A percentile compares a stretch with the other conserved stretches of the same genome.
Evolutionary conservation across 2,329 filamentous ascomycete genomes (phyloP).

Genomic region (Colletotrichum sp.): DNA sequence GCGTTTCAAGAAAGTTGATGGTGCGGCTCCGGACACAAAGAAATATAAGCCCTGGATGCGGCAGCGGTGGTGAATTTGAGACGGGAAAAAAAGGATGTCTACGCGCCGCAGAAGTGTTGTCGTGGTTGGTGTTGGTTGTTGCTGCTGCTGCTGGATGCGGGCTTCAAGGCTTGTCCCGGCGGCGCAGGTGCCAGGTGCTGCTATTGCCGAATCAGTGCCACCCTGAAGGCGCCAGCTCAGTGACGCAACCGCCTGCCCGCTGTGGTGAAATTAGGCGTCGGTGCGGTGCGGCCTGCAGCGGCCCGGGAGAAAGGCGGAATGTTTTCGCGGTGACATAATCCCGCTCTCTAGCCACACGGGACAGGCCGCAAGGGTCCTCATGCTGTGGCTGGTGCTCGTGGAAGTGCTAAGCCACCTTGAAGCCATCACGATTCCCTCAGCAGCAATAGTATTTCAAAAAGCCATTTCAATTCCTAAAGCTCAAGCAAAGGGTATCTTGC

Average conservation of each 20-base stretch:
- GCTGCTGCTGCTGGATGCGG: neutral
- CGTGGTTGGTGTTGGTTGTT: neutral
- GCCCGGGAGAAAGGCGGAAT: neutral
- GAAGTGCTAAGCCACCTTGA: neutral
- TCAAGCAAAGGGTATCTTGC: neutral
- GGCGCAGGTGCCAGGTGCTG: neutral
- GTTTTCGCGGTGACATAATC: neutral
- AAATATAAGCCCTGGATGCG: neutral
- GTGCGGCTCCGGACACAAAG: neutral
- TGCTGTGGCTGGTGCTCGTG: neutral
- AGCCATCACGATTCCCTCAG: neutral
- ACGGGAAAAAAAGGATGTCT: neutral
- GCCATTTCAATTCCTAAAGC: neutral
- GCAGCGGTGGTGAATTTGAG: neutral
- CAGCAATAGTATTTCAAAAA: neutral
- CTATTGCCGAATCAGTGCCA: neutral
- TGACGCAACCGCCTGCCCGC: constrained; percentile 20
- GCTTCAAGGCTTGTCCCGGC: neutral
- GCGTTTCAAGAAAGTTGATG: neutral
- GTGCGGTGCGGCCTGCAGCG: neutral
- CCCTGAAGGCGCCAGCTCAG: constrained; percentile 19
- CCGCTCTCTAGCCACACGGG: neutral
- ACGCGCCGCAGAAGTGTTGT: neutral
- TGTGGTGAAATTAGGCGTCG: neutral
- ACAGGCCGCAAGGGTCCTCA: neutral